A percentile compares a stretch with the other conserved stretches of the same genome.
Evolutionary conservation across 2,329 filamentous ascomycete species (phyloP).

Genomic region (Alternaria sp.): DNA sequence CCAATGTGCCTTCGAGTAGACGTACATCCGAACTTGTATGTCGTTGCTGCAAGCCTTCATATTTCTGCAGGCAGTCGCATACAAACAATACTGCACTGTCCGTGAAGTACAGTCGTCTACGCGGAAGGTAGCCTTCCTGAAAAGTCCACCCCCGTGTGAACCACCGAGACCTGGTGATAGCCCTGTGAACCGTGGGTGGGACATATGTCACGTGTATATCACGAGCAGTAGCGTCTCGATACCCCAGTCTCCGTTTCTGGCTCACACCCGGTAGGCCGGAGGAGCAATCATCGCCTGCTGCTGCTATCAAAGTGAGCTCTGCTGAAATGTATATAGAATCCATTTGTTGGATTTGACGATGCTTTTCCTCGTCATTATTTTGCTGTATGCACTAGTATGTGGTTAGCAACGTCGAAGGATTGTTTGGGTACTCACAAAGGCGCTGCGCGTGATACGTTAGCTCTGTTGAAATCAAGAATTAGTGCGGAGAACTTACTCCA

Average conservation of each 20-base stretch:
- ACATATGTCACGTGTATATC: not conserved
- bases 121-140: not conserved
- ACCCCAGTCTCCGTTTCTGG: fast-evolving
- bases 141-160: not conserved
- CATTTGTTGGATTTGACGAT: not conserved
- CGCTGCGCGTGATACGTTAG: not conserved
- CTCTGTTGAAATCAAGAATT: fast-evolving
- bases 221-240: not conserved
- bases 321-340: not conserved
- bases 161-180: not conserved
- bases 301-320: not conserved
- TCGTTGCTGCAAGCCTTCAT: not conserved
- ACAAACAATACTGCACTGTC: not conserved
- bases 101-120: not conserved
- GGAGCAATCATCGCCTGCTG: not conserved
- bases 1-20: too few species aligned
- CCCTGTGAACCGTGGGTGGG: fast-evolving
- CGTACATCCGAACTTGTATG: too few species aligned
- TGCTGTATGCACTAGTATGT: not conserved
- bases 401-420: fast-evolving
- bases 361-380: fast-evolving
- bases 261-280: not conserved
- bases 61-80: fast-evolving
- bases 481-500: not conserved
- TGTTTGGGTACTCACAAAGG: not conserved